Evolutionary conservation across 2,329 filamentous ascomycete species (phyloP), one percentile per base, ranked within the genome.

Genomic region (Epichloe elymi): DNA sequence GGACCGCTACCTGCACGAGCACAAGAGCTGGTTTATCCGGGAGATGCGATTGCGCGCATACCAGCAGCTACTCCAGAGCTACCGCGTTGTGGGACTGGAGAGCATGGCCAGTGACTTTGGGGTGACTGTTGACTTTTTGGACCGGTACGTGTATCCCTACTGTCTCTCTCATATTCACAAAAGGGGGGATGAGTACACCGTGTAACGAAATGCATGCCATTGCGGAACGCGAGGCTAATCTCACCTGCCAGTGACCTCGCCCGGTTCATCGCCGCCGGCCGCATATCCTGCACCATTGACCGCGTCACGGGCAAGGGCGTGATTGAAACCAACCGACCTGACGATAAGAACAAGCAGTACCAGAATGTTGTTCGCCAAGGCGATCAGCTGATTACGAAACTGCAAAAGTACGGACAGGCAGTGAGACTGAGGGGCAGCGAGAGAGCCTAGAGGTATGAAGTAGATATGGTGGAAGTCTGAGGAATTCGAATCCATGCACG

Each of bases 301-400:
- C 87, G 93, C 50, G 93, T 98, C 57, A 88, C 90, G 53, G 93
- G 91, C 58, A 93, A 94, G 68, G 91, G 91, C 49, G 86, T 97
- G 60, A 97, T 98, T 62, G 93, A 97, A 78, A 98, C 93, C 43
- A 96, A 96, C 73, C 80, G 93, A 50, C 90, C 91, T 8, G 93
- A 97, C 66, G 90, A 95, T 74, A 98, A 98, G 83, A 97, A 97
- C 78, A 96, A 95, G 79, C 93, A 98, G 73, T 98, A 98, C 71
- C 86, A 90, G 61, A 93, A 98, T 61, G 89, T 97, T 38, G 89
- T 98, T 55, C 93, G 93, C 73, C 93, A 97, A 67, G 93, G 93
- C 35, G 93, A 98, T 69, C 87, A 95, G 70, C 78, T 98, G 56
- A 97, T 98, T 67, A 98, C 93, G 53, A 98, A 98, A 78, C 75